phyloP scores from a whole-genome alignment of 768 basidiomycete genomes.

The Mycena maculata region DNA sequence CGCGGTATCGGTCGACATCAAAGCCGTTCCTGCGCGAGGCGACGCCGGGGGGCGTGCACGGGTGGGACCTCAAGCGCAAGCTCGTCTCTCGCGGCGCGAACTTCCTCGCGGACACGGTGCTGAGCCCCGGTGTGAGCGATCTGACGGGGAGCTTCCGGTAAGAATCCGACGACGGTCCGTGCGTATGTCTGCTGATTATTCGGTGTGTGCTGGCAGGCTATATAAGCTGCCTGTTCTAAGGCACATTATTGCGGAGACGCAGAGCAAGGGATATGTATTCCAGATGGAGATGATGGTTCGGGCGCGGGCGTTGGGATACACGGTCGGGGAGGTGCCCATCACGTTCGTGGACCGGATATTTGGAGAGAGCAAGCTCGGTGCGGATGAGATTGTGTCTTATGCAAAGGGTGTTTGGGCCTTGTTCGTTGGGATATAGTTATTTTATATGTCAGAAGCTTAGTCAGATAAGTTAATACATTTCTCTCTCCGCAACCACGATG shows the following conservation, averaged over 20 bases:
- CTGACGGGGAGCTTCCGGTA: conserved; percentile 92
- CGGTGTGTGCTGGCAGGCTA: conserved; percentile 59
- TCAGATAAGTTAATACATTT: background rate
- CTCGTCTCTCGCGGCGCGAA: conserved; percentile 91
- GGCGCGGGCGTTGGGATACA: conserved; percentile 84
- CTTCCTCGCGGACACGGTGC: conserved; percentile 86
- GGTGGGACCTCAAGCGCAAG: conserved; percentile 93
- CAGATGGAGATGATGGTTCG: conserved; percentile 99
- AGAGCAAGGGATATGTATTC: conserved; percentile 93
- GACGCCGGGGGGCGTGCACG: conserved; percentile 86
- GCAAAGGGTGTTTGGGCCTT: conserved; percentile 86
- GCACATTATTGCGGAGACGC: conserved; percentile 85
- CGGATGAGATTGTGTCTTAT: conserved; percentile 89
- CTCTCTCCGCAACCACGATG: conserved; percentile 47
- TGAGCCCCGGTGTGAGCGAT: conserved; percentile 89
- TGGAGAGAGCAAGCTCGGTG: conserved; percentile 92
- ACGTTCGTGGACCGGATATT: conserved; percentile 95
- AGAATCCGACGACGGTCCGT: conserved; percentile 3
- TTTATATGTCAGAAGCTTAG: background rate
- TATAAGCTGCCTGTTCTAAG: conserved; percentile 82
- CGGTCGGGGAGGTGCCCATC: conserved; percentile 91
- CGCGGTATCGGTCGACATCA: conserved; percentile 79
- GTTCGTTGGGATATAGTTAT: conserved; percentile 73
- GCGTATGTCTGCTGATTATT: background rate
- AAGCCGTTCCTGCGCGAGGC: conserved; percentile 68